Conservation (phyloP, 306 rosid genomes). For the Begonia fuchsioides region DNA sequence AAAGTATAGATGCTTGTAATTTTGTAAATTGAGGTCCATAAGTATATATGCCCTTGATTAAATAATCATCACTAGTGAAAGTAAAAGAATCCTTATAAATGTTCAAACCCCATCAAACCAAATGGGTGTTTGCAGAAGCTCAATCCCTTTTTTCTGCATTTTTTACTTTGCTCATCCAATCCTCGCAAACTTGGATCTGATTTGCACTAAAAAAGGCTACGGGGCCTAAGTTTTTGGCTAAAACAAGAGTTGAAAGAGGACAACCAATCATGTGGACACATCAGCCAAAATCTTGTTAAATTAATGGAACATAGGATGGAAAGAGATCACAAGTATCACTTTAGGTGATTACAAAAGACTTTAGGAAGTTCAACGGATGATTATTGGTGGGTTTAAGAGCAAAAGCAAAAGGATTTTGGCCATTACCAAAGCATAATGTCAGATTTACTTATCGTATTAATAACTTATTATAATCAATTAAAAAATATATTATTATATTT, state of each 20-base stretch:
- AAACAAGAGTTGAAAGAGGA: no score
- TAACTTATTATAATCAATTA: no score
- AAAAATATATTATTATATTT: no score
- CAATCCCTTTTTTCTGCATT: constrained; percentile 11
- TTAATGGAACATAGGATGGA: no score
- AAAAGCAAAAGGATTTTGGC: constrained; percentile 18
- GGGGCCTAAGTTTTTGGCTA: no score
- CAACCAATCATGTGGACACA: no score
- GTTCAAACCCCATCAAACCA: constrained; percentile 10
- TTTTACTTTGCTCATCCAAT: background rate
- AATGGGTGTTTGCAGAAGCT: constrained; percentile 27
- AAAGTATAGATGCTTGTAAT: constrained; percentile 55
- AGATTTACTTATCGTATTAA: no score
- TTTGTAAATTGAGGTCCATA: background rate
- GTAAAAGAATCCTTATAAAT: constrained; percentile 24
- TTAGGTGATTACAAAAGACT: no score
- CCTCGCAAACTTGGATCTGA: constrained; percentile 3
- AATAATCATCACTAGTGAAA: constrained; percentile 10
- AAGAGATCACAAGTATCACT: no score
- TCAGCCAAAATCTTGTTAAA: no score
- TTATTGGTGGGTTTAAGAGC: constrained; percentile 15
- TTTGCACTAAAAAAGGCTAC: constrained; percentile 2
- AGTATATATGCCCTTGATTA: constrained; percentile 7
- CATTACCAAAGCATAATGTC: constrained; percentile 16
- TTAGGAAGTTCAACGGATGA: constrained; percentile 8